Conservation (phyloP, 768 basidiomycete genomes). For the Pleurotus cornucopiae region DNA sequence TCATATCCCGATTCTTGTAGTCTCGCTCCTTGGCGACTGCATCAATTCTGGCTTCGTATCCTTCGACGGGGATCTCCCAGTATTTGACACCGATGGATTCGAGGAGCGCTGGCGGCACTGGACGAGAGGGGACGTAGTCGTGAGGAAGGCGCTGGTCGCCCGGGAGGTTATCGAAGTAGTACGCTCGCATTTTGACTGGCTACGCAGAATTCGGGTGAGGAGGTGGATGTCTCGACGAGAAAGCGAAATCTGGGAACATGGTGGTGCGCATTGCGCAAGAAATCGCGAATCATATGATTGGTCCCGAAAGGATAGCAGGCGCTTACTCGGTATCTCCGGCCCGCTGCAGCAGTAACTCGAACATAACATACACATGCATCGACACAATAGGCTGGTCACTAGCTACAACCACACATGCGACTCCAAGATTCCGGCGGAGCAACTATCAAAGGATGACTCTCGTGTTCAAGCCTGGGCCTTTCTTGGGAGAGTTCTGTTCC, state of each 20-base stretch:
- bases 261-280: too few species aligned
- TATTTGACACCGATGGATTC: constrained; percentile 57
- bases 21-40: constrained; percentile 59
- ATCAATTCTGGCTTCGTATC: constrained; percentile 54
- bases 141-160: constrained; percentile 83
- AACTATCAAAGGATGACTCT: too few species aligned
- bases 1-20: constrained; percentile 82
- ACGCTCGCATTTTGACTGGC: constrained; percentile 57
- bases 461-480: too few species aligned
- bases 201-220: neutral
- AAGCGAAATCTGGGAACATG: neutral
- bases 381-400: too few species aligned
- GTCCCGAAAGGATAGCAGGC: too few species aligned
- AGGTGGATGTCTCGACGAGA: neutral
- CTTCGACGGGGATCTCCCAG: constrained; percentile 63
- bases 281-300: too few species aligned
- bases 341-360: too few species aligned
- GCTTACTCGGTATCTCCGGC: too few species aligned
- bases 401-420: too few species aligned
- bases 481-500: too few species aligned
- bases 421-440: too few species aligned
- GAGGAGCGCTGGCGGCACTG: constrained; percentile 49
- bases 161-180: constrained; percentile 69
- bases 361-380: too few species aligned
- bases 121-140: constrained; percentile 56